Base-by-base conservation (phyloP, 305 asterid species). In the Fraxinus dipetala region DNA sequence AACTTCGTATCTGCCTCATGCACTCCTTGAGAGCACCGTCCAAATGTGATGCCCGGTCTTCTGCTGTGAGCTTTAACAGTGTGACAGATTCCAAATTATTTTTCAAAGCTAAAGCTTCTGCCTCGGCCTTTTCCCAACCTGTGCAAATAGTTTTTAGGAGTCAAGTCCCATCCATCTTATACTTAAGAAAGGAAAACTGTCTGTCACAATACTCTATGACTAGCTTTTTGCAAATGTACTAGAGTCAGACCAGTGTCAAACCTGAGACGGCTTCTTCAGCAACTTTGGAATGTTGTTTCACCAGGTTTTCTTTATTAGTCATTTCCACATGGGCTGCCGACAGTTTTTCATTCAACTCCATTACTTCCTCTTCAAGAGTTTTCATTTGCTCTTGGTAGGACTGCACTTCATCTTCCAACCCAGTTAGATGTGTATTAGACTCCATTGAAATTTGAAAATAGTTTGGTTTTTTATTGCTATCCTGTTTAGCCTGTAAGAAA, bases 241-340 rank as follows among this genome's bases (percentile, higher is more conserved):
- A 32, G 76, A 32, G 45, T 72, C 76, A 32, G 76, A 70, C 24
- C 76, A 76, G 74, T 13, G 72, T 32, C 84, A 79, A 82, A 96
- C 99, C 99, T 93, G 98, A 94, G 84, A 96, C 97, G 69, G 98
- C 99, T 84, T 96, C 98, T 90, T 96, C 98, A 84, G 99, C 99
- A 84, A 96, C 98, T 87, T 96, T 96, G 51, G 95, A 90, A 70
- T 96, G 99, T 69, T 96, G 99, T 85, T 96, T 96, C 82, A 94
- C 99, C 86, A 95, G 83, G 88, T 79, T 91, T 77, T 94, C 99
- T 87, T 96, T 94, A 75, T 88, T 85, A 20, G 89, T 92, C 89
- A 96, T 90, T 86, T 94, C 98, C 3, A 88, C 63, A 80, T 91
- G 82, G 28, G 97, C 95, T 83, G 88, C 94, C 4, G 95, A 87